Evolutionary conservation across 768 basidiomycete species (phyloP).

Genomic region (Leccinum variicolor): DNA sequence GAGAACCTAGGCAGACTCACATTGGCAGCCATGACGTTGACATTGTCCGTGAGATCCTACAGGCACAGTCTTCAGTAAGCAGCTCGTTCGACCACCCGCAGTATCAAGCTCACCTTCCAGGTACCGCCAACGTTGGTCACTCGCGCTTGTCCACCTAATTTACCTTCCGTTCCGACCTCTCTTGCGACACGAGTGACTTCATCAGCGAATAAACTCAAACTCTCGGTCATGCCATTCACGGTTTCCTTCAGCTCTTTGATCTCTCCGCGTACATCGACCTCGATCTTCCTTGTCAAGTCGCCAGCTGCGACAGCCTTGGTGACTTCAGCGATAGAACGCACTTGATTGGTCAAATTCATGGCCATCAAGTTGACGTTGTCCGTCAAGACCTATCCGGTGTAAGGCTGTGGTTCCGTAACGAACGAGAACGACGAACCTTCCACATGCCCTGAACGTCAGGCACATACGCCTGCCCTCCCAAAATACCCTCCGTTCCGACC

Average conservation of each 20-base stretch:
- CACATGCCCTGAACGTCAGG: slow-evolving; percentile 94
- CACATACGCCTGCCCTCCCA: slow-evolving; percentile 90
- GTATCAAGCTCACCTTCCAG: slow-evolving; percentile 62
- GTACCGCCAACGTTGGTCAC: slow-evolving; percentile 95
- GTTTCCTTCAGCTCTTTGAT: slow-evolving; percentile 89
- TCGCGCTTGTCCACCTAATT: slow-evolving; percentile 89
- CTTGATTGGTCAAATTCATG: slow-evolving; percentile 87
- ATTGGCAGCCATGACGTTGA: slow-evolving; percentile 94
- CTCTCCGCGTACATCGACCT: slow-evolving; percentile 89
- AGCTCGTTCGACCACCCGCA: background rate
- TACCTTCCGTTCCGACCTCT: slow-evolving; percentile 96
- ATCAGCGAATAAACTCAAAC: slow-evolving; percentile 79
- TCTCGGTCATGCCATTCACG: slow-evolving; percentile 94
- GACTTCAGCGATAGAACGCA: slow-evolving; percentile 85
- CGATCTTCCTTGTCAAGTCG: slow-evolving; percentile 91
- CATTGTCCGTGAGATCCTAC: slow-evolving; percentile 87
- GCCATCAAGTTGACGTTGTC: slow-evolving; percentile 90
- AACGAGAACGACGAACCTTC: slow-evolving; percentile 53
- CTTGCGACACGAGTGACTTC: slow-evolving; percentile 86
- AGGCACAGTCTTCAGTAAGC: slow-evolving; percentile 12
- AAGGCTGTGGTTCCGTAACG: background rate
- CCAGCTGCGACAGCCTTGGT: slow-evolving; percentile 94
- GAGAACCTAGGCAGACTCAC: slow-evolving; percentile 38
- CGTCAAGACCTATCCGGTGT: slow-evolving; percentile 47
- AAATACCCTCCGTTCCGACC: slow-evolving; percentile 88